A percentile compares a stretch with the other conserved stretches of the same genome.
Conservation (phyloP, 2,329 filamentous ascomycete species). For the Pseudogymnoascus destructans region DNA sequence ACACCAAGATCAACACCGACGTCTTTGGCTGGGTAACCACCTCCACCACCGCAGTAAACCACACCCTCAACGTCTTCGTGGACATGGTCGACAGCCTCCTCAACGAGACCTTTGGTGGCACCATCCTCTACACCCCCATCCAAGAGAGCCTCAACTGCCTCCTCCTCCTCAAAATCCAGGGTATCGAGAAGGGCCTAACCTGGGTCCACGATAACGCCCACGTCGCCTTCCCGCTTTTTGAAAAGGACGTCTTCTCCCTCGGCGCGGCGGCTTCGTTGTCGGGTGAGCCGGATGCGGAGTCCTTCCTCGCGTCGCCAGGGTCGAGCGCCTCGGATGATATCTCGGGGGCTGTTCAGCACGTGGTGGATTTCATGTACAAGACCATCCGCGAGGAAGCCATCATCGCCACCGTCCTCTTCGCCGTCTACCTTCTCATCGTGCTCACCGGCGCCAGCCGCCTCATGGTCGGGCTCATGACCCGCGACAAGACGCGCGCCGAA, state of each 20-base stretch:
- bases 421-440: constrained; percentile 66
- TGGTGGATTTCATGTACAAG: constrained; percentile 53
- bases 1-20: constrained; percentile 65
- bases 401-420: constrained; percentile 60
- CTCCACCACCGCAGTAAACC: constrained; percentile 68
- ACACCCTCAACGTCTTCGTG: constrained; percentile 73
- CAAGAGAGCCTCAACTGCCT: constrained; percentile 72
- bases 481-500: constrained; percentile 47
- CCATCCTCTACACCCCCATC: constrained; percentile 65
- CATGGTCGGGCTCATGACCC: constrained; percentile 43
- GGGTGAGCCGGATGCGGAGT: constrained; percentile 46
- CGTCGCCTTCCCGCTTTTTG: constrained; percentile 64
- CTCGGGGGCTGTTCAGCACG: constrained; percentile 57
- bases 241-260: constrained; percentile 69
- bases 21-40: constrained; percentile 79
- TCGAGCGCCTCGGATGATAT: constrained; percentile 69
- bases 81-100: constrained; percentile 62
- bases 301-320: constrained; percentile 67
- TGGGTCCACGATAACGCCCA: constrained; percentile 86
- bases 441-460: constrained; percentile 61
- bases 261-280: constrained; percentile 52
- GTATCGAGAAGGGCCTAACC: constrained; percentile 76
- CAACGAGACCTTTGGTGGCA: constrained; percentile 67
- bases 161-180: constrained; percentile 74
- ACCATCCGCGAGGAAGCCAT: constrained; percentile 65